phyloP scores from a whole-genome alignment of 352 stramenopile species.

The Globisporangium nodosum region DNA sequence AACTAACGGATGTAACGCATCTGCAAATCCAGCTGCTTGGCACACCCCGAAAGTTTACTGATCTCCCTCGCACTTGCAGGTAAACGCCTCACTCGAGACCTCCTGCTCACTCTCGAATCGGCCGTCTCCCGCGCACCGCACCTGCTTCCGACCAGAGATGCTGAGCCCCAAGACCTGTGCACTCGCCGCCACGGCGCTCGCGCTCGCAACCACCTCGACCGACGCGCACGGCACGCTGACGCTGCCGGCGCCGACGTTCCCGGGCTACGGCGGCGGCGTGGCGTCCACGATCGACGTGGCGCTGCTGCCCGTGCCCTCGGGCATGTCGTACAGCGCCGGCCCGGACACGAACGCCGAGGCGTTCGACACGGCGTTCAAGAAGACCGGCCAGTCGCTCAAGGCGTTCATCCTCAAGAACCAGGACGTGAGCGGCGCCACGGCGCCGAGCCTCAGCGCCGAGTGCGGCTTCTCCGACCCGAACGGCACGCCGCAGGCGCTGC shows the following conservation, averaged over 20 bases:
- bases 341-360: conserved; percentile 3
- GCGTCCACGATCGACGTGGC: neutral
- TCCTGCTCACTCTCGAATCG: no score
- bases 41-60: no score
- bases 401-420: conserved; percentile 16
- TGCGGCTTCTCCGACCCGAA: conserved; percentile 12
- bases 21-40: no score
- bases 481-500: conserved; percentile 8
- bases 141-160: neutral
- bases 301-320: neutral
- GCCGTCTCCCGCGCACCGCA: no score
- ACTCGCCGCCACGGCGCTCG: neutral
- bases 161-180: neutral
- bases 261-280: neutral
- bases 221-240: neutral
- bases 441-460: neutral
- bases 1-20: no score
- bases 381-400: conserved; percentile 5
- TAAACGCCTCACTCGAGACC: no score
- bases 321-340: neutral
- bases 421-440: neutral
- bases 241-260: neutral
- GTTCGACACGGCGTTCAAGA: conserved; percentile 10
- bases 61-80: no score
- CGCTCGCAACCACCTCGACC: neutral